Evolutionary conservation across 2,329 filamentous ascomycete genomes (phyloP), one percentile per base, ranked within the genome.

Genomic region (Plenodomus lindquistii): DNA sequence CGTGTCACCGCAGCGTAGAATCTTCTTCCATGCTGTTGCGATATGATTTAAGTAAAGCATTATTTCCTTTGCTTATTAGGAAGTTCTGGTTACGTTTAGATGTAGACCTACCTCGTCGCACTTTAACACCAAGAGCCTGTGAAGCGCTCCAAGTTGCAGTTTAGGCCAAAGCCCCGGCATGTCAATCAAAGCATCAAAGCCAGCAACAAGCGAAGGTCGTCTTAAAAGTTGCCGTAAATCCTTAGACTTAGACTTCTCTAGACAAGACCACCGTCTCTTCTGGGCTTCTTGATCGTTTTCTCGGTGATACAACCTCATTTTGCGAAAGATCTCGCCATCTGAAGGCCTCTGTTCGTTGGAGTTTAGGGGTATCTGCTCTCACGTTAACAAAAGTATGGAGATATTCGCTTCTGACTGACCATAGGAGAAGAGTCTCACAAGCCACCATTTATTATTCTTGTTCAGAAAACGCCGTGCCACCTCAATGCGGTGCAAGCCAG

Each of bases 361-460:
- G 18, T 46, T 60, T 40, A 29, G 44, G 44, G 7, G 37, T 54
- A 7, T 50, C 53, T 59, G 15, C 24, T 43, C 5, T 47, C 2
- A n/a, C 4, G 18, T 45, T 40, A 46, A 37, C 4, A 44, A 17
- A 37, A 45, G 36, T n/a, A 40, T 19, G 6, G 35, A 37, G 15
- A 36, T 36, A 22, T n/a, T 34, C 4, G 2, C 5, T 41, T 40
- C 7, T 34, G n/a, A 55, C 51, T 45, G 38, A 55, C 50, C n/a
- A 45, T 55, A 41, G 13, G 44, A 52, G 18, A 55, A 63, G 2
- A 65, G 47, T 18, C 46, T 46, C n/a, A 65, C 47, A n/a, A 43
- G 46, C 55, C 36, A 65, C 59, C 35, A 65, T 42, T 54, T 57
- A 39, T 64, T 36, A 31, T 64, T 65, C 13, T 54, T 17, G 35